Percentiles rank a stretch among this genome's conserved stretches.
Evolutionary conservation across 768 basidiomycete genomes (phyloP).

Genomic region (Serpula lacrymans): DNA sequence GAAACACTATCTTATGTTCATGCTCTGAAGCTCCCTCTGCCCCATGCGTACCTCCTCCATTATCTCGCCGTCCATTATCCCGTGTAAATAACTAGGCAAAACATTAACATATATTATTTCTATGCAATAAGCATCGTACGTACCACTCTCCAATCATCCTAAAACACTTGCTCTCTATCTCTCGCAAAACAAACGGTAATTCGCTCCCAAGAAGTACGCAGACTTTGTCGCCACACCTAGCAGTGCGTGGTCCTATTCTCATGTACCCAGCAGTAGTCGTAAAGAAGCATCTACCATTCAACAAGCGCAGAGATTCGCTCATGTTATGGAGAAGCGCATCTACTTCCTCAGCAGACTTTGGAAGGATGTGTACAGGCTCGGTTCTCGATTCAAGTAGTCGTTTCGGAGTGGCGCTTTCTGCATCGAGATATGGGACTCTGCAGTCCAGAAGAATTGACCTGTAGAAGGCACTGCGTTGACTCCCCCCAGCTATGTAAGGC

Average conservation of each 20-base stretch:
- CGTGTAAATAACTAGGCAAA: slow-evolving; percentile 1
- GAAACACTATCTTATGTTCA: neutral
- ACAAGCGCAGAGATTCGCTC: neutral
- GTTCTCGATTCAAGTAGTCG: neutral
- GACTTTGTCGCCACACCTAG: neutral
- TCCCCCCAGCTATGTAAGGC: slow-evolving; percentile 1
- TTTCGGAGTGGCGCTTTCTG: neutral
- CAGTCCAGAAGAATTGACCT: slow-evolving; percentile 1
- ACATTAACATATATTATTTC: neutral
- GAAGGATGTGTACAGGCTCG: neutral
- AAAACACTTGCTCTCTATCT: neutral
- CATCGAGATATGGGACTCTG: neutral
- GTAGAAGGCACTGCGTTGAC: neutral
- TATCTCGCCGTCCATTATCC: slow-evolving; percentile 3
- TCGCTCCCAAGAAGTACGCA: slow-evolving; percentile 1
- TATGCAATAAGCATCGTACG: neutral
- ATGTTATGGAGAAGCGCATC: neutral
- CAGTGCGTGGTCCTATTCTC: neutral
- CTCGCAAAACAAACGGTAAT: neutral
- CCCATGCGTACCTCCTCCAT: neutral
- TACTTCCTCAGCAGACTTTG: neutral
- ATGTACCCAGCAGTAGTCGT: neutral
- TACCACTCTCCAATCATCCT: slow-evolving; percentile 1
- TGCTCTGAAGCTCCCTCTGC: neutral
- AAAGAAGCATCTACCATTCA: slow-evolving; percentile 1